Evolutionary conservation across 371 early-diverging fungal species (phyloP).

Genomic region (Nematocida sp.): DNA sequence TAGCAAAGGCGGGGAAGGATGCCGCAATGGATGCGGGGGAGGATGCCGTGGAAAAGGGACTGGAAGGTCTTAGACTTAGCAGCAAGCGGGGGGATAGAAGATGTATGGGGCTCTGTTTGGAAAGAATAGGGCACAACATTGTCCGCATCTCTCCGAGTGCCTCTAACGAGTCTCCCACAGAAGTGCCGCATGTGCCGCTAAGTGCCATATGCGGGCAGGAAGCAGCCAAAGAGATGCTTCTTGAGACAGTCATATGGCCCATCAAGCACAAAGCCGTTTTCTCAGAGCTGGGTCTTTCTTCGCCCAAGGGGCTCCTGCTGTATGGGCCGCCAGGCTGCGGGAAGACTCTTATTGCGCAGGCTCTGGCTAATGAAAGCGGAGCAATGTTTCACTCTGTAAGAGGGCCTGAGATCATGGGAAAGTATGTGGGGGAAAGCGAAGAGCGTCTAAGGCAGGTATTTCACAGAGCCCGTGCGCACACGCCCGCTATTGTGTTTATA

Average conservation of each 20-base stretch:
- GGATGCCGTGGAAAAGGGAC: too few relatives aligned
- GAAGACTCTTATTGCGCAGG: slow-evolving; percentile 91
- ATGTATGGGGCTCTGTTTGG: slow-evolving; percentile 36
- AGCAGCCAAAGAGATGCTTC: slow-evolving; percentile 26
- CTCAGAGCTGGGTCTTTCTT: slow-evolving; percentile 73
- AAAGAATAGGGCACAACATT: not conserved
- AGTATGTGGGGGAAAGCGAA: slow-evolving; percentile 93
- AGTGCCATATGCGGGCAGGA: slow-evolving; percentile 54
- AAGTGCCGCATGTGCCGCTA: slow-evolving; percentile 45
- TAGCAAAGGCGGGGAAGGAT: not conserved
- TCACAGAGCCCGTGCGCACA: slow-evolving; percentile 82
- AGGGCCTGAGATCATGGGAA: slow-evolving; percentile 93
- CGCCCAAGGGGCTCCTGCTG: slow-evolving; percentile 84
- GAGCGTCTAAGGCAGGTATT: slow-evolving; percentile 93
- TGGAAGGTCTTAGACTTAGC: not conserved
- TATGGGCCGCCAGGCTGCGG: slow-evolving; percentile 96
- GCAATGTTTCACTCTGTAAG: slow-evolving; percentile 90
- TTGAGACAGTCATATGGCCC: slow-evolving; percentile 52
- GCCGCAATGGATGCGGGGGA: not conserved
- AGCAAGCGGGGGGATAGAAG: not conserved
- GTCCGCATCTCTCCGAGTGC: slow-evolving; percentile 39
- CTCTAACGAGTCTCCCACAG: slow-evolving; percentile 31
- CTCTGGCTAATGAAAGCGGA: slow-evolving; percentile 84
- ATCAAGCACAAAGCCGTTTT: slow-evolving; percentile 72
- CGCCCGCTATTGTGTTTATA: slow-evolving; percentile 94